Percentiles rank a stretch among this genome's conserved stretches.
Evolutionary conservation across 805 yeast genomes (phyloP).

Genomic region (Kazachstania martiniae): DNA sequence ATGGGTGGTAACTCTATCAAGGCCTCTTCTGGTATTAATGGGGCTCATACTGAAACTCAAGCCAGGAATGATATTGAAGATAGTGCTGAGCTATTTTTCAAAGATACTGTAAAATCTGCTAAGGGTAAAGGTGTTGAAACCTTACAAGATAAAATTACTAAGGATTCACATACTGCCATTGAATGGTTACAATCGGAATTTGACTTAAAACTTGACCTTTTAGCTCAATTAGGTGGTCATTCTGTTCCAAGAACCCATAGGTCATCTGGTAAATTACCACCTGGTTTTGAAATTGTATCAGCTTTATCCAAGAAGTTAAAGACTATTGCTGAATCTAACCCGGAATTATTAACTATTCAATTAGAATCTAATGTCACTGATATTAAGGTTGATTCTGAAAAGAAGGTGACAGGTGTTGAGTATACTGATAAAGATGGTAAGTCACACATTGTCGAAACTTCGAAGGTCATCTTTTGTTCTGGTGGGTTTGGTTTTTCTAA

Average conservation of each 20-base stretch:
- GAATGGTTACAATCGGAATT: slow-evolving; percentile 62
- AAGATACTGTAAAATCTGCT: slow-evolving; percentile 61
- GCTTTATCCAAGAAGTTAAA: slow-evolving; percentile 33
- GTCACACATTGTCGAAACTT: slow-evolving; percentile 18
- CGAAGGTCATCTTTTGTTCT: slow-evolving; percentile 40
- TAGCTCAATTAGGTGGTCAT: slow-evolving; percentile 77
- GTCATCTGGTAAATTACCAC: slow-evolving; percentile 49
- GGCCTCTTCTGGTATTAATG: slow-evolving; percentile 58
- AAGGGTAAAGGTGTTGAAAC: slow-evolving; percentile 46
- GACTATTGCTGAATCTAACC: slow-evolving; percentile 19
- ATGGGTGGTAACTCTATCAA: slow-evolving; percentile 52
- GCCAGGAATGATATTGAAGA: slow-evolving; percentile 39
- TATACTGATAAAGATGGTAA: slow-evolving; percentile 27
- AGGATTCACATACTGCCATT: slow-evolving; percentile 55
- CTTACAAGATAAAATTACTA: slow-evolving; percentile 48
- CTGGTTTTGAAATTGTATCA: slow-evolving; percentile 48
- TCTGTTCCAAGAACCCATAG: slow-evolving; percentile 73
- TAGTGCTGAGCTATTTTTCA: slow-evolving; percentile 44
- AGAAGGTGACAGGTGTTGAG: slow-evolving; percentile 33
- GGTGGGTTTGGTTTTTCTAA: slow-evolving; percentile 44
- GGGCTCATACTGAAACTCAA: slow-evolving; percentile 61
- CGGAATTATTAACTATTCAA: slow-evolving; percentile 27
- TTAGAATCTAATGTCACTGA: slow-evolving; percentile 32
- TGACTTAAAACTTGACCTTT: slow-evolving; percentile 50
- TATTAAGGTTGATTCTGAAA: slow-evolving; percentile 21